Base-by-base conservation (phyloP, 2,329 filamentous ascomycete species). In the Diaporthe capsici region DNA sequence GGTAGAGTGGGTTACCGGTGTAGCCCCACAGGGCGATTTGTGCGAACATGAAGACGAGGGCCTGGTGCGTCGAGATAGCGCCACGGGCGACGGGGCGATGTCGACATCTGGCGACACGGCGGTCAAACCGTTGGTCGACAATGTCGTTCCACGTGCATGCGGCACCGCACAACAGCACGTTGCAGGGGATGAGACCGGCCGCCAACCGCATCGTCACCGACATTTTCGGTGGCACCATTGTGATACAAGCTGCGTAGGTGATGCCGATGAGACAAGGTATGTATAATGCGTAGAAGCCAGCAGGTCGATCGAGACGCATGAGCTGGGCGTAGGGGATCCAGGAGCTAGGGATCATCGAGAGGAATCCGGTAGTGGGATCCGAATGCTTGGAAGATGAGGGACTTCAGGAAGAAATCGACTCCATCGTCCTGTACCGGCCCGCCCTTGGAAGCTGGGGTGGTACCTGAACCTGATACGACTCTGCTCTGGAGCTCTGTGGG, bases 111-210 rank as follows among this genome's bases (percentile, higher is more conserved):
- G 84, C 84, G 13, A 89, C 88, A 76, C 87, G 83, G 4, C 87
- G 86, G 78, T 91, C 90, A 71, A 90, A 82, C 60, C 89, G 87
- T 65, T 86, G 85, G 78, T 91, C 90, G 81, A 88, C 85, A 47
- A 87, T 85, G 78, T 91, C 89, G 79, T 91, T 91, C 82, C 90
- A 90, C 0, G 88, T 85, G 79, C 89, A 91, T 6, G 87, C 84
- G 28, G 85, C 85, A 37, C 87, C 86, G 71, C 88, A 85, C 9
- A 61, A 9, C 2, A 61, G 37, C 22, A 61, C 7, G 15, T 15
- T 57, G 7, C 44, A 58, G 82, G 90, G 85, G 71, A 90, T 84
- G 77, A 90, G 80, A 42, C 39, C 39, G 39, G 39, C 6, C 55
- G 84, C 83, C 20, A 79, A 70, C 81, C 83, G 78, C 84, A 86